Evolutionary conservation across 768 basidiomycete species (phyloP).

Genomic region (Boletus tomentosulus): DNA sequence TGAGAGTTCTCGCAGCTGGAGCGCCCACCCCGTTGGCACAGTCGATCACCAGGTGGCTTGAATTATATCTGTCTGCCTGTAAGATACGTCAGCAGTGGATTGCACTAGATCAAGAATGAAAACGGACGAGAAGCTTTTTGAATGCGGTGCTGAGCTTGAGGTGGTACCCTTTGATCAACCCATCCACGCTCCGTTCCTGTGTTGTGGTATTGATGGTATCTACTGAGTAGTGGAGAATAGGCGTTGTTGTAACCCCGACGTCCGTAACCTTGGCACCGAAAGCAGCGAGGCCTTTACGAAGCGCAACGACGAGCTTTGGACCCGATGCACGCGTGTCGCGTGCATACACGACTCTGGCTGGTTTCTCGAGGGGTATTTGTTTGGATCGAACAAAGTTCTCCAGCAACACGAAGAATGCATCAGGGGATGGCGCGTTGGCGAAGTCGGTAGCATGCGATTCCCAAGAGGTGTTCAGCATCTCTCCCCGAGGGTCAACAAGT

Average conservation of each 20-base stretch:
- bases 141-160: slow-evolving; percentile 78
- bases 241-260: slow-evolving; percentile 87
- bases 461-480: slow-evolving; percentile 96
- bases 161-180: slow-evolving; percentile 80
- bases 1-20: slow-evolving; percentile 58
- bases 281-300: slow-evolving; percentile 79
- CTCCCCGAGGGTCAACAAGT: slow-evolving; percentile 93
- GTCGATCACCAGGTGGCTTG: slow-evolving; percentile 73
- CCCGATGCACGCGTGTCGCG: slow-evolving; percentile 93
- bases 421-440: slow-evolving; percentile 76
- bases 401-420: slow-evolving; percentile 66
- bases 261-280: slow-evolving; percentile 66
- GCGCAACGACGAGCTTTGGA: slow-evolving; percentile 63
- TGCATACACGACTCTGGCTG: slow-evolving; percentile 83
- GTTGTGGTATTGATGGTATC: slow-evolving; percentile 84
- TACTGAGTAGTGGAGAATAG: slow-evolving; percentile 93
- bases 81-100: slow-evolving; percentile 5
- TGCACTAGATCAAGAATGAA: neutral
- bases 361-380: slow-evolving; percentile 76
- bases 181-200: slow-evolving; percentile 72
- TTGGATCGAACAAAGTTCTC: slow-evolving; percentile 54
- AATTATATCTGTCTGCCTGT: slow-evolving; percentile 55
- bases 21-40: slow-evolving; percentile 99
- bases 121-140: slow-evolving; percentile 79
- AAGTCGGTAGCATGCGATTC: slow-evolving; percentile 82